Evolutionary conservation across 73 alveolate genomes (phyloP), one percentile per base, ranked within the genome.

Genomic region (Paramecium tetraurelia): DNA sequence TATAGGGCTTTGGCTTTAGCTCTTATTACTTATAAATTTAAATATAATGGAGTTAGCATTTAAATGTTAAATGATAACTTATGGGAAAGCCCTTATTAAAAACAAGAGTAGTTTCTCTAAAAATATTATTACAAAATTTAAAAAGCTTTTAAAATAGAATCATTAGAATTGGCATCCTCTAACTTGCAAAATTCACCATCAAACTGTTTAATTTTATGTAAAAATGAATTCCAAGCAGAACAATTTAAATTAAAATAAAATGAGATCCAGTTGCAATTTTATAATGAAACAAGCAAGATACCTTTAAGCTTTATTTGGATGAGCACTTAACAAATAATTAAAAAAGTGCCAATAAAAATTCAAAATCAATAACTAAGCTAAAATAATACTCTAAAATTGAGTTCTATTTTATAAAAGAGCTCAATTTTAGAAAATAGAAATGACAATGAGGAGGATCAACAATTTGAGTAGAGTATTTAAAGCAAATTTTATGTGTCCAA

Each of bases 21-120:
- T 48, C 57, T 80, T n/a, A 31, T 80, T 11, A 80, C 90, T 4
- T 80, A 80, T 48, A 80, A 48, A 80, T 80, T 80, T 80, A 80
- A 80, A 41, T 44, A n/a, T 18, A 80, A 80, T 80, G 89, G 89
- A 20, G 57, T 63, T 14, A 44, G 36, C 27, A 40, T 80, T 46
- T 22, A 22, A 63, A 44, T 80, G 75, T 20, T 80, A 22, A 48
- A 63, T 14, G 90, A 80, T 22, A 80, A 22, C 8, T 6, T 44
- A 1, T 80, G 90, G 90, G 90, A 80, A 14, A 46, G 72, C 22
- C 14, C 27, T 20, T 48, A n/a, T 40, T 22, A 44, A 38, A 41
- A 80, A 44, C 3, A 80, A 43, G 43, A 46, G 22, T 29, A 10
- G n/a, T 72, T 72, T 72, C n/a, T 48, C 22, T 18, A 41, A 22